These are phyloP conservation scores for Phaffomyces thermotolerans DNA, from an alignment of 805 yeast species.

Conservation along the genomic window DNA sequence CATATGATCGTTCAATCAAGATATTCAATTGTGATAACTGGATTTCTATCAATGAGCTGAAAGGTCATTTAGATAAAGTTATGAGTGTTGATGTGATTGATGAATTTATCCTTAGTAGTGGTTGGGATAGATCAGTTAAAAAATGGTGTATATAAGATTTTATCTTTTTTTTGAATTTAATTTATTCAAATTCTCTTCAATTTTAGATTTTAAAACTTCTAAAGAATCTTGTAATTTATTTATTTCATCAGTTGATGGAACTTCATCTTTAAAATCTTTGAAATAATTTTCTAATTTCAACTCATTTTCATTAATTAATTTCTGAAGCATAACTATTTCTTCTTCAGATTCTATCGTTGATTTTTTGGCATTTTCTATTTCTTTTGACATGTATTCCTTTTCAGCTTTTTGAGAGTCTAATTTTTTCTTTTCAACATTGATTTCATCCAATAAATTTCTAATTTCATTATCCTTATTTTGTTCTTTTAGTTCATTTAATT, in stretches of 20 bases:
- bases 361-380: constrained; percentile 44
- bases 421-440: constrained; percentile 36
- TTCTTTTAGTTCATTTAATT: constrained; percentile 23
- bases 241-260: constrained; percentile 11
- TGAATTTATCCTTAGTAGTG: constrained; percentile 47
- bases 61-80: constrained; percentile 59
- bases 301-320: constrained; percentile 9
- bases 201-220: constrained; percentile 9
- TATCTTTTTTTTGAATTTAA: constrained; percentile 13
- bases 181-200: constrained; percentile 17
- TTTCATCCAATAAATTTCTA: constrained; percentile 37
- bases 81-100: constrained; percentile 60
- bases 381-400: constrained; percentile 53
- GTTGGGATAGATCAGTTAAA: constrained; percentile 82
- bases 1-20: constrained; percentile 66
- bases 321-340: constrained; percentile 22
- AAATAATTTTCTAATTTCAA: constrained; percentile 14
- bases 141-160: constrained; percentile 38
- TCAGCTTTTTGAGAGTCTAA: constrained; percentile 48
- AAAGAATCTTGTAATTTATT: constrained; percentile 9
- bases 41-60: constrained; percentile 45
- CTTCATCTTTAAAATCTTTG: constrained; percentile 12
- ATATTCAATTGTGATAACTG: constrained; percentile 67
- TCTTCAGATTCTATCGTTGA: constrained; percentile 40
- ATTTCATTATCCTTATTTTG: constrained; percentile 30